Evolutionary conservation across 805 yeast genomes (phyloP).

Genomic region (Yamadazyma phyllophila): DNA sequence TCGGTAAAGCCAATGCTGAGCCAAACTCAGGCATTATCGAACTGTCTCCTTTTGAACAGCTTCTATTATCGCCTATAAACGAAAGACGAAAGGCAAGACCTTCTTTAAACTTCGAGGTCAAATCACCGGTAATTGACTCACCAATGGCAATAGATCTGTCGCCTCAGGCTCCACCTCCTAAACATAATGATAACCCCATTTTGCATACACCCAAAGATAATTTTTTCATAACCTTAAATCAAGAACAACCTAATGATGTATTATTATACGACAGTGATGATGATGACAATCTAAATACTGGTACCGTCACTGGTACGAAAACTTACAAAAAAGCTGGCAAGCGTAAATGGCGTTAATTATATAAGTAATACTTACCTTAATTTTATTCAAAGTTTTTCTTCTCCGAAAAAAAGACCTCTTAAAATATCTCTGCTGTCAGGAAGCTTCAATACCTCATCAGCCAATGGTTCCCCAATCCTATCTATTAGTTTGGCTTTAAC

Average conservation of each 20-base stretch:
- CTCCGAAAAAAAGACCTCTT: conserved; percentile 75
- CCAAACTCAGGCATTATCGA: too few relatives aligned
- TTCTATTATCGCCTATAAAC: conserved; percentile 9
- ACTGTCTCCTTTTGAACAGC: too few relatives aligned
- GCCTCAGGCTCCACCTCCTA: not conserved
- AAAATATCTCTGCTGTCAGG: conserved; percentile 49
- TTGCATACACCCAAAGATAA: not conserved
- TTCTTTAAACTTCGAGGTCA: not conserved
- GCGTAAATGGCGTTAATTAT: conserved; percentile 7
- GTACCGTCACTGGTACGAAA: not conserved
- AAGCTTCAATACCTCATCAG: conserved; percentile 47
- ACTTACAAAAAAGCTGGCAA: conserved; percentile 7
- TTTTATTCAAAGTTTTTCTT: conserved; percentile 25
- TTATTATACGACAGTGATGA: not conserved
- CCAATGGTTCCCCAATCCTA: conserved; percentile 61
- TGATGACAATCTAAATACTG: not conserved
- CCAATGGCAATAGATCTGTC: not conserved
- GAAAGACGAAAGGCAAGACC: conserved; percentile 1
- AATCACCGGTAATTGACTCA: not conserved
- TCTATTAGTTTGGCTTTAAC: conserved; percentile 43
- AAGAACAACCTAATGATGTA: not conserved
- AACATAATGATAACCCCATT: too few relatives aligned
- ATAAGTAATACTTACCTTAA: not conserved
- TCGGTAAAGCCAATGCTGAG: too few relatives aligned
- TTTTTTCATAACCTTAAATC: not conserved